Evolutionary conservation across 2,329 filamentous ascomycete species (phyloP).

Genomic region (Curvularia lunata): DNA sequence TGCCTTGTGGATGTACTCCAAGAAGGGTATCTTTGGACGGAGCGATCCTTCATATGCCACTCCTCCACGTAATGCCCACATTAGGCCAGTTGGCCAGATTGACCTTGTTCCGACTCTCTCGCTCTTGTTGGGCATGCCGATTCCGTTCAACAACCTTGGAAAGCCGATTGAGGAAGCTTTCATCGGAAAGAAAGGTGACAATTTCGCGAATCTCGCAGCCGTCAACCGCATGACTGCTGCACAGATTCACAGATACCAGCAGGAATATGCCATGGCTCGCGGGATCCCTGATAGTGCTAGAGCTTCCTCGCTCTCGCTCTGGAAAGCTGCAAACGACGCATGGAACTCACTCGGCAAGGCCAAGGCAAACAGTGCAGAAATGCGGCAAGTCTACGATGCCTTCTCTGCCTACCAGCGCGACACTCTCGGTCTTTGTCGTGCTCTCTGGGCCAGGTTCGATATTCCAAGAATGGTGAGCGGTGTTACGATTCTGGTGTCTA

Average conservation of each 20-base stretch:
- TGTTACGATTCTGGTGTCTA: slow-evolving; percentile 71
- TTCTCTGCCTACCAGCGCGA: slow-evolving; percentile 78
- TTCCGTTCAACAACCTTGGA: slow-evolving; percentile 95
- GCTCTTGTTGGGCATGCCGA: slow-evolving; percentile 84
- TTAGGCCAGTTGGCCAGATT: slow-evolving; percentile 80
- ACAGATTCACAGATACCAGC: slow-evolving; percentile 88
- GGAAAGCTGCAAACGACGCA: slow-evolving; percentile 63
- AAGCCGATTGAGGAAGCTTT: slow-evolving; percentile 95
- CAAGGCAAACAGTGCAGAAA: slow-evolving; percentile 45
- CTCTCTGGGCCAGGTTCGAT: slow-evolving; percentile 91
- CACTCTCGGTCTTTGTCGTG: slow-evolving; percentile 79
- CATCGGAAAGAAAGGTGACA: slow-evolving; percentile 68
- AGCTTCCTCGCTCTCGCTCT: slow-evolving; percentile 63
- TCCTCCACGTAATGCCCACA: slow-evolving; percentile 75
- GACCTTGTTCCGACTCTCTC: slow-evolving; percentile 93
- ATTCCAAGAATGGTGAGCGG: slow-evolving; percentile 83
- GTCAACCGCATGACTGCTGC: slow-evolving; percentile 80
- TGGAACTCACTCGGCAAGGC: slow-evolving; percentile 54
- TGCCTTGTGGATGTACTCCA: slow-evolving; percentile 98
- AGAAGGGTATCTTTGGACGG: slow-evolving; percentile 81
- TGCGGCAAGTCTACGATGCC: slow-evolving; percentile 58
- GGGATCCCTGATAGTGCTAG: slow-evolving; percentile 68
- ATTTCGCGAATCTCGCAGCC: slow-evolving; percentile 77
- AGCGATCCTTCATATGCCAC: slow-evolving; percentile 64
- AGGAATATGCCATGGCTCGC: slow-evolving; percentile 76